These are phyloP conservation scores for Lecanosticta acicola DNA, from an alignment of 2,329 filamentous ascomycete genomes.

Conservation along the genomic window DNA sequence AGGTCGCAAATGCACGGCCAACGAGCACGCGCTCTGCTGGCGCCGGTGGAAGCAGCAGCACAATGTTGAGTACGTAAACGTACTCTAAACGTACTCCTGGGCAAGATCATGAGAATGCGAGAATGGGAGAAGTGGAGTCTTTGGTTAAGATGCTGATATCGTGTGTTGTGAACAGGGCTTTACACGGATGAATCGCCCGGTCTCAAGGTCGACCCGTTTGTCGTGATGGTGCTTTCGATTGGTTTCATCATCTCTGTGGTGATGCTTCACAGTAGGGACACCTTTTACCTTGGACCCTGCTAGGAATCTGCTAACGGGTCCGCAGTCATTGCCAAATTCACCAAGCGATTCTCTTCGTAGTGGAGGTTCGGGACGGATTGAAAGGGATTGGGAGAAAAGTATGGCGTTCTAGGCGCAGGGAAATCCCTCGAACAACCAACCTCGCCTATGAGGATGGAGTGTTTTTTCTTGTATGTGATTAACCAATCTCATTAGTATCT, in stretches of 20 bases:
- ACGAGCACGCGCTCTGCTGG: constrained; percentile 89
- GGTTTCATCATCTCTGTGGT: constrained; percentile 99
- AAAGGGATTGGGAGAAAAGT: constrained; percentile 7
- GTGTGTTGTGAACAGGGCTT: constrained; percentile 54
- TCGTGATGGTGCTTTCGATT: constrained; percentile 90
- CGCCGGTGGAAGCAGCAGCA: constrained; percentile 92
- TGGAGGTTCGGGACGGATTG: background rate
- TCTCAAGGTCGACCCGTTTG: constrained; percentile 94
- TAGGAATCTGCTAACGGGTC: constrained; percentile 20
- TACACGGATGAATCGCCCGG: constrained; percentile 99
- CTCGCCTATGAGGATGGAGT: no score
- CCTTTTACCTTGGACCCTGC: background rate
- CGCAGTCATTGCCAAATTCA: constrained; percentile 89
- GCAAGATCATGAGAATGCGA: constrained; percentile 17
- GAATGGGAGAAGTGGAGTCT: no score
- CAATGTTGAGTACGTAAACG: constrained; percentile 83
- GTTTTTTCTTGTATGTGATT: background rate
- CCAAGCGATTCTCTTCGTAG: constrained; percentile 70
- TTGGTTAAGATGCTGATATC: constrained; percentile 18
- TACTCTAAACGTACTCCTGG: no score
- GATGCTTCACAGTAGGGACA: constrained; percentile 80
- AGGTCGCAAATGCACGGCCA: constrained; percentile 87
- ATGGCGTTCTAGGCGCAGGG: constrained; percentile 11
- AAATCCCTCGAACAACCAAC: no score
- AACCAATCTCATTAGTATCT: background rate